Base-by-base conservation (phyloP, 1,284 basidiomycete species). In the Caloboletus firmus region DNA sequence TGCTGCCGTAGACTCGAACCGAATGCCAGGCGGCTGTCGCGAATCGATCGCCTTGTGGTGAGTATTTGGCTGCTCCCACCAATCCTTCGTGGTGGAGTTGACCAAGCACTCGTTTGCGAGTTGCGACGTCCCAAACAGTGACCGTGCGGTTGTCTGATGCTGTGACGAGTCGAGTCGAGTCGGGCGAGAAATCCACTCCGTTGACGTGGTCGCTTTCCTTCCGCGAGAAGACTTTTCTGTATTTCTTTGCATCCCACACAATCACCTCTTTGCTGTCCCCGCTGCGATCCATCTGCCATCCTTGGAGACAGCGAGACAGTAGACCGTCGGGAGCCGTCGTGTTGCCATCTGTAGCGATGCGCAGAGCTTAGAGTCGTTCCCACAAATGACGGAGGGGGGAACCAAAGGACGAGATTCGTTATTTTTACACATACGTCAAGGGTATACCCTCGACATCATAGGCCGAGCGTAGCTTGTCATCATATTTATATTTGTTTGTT, bases 261-360 rank as follows among this genome's bases (percentile, higher is more conserved):
- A 46, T 0, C 12, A 47, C 35, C 0, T 24, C 24, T n/a, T n/a
- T n/a, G 24, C 24, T 24, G 58, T 43, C 4, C 58, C 58, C 2
- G 51, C 58, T 13, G 31, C 58, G 12, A 61, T 54, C 51, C 55
- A 51, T 18, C 18, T 35, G 10, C 26, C 50, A 6, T 61, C 50
- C 13, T n/a, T 24, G 0, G 59, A 55, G 30, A 35, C 37, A 22
- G 40, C 51, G 2, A 61, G 39, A 11, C 42, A 51, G n/a, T n/a
- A n/a, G n/a, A n/a, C n/a, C n/a, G n/a, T n/a, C 1, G 2, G 13
- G 17, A 56, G 3, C 4, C 26, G 7, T 7, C 26, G 7, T 26
- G 26, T 7, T 26, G 26, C n/a, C n/a, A n/a, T n/a, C n/a, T n/a
- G n/a, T n/a, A n/a, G n/a, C n/a, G n/a, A n/a, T n/a, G n/a, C n/a